Percentiles rank a stretch among this genome's conserved stretches.
Conservation (phyloP, 2,329 filamentous ascomycete species). For the Neonectria punicea region DNA sequence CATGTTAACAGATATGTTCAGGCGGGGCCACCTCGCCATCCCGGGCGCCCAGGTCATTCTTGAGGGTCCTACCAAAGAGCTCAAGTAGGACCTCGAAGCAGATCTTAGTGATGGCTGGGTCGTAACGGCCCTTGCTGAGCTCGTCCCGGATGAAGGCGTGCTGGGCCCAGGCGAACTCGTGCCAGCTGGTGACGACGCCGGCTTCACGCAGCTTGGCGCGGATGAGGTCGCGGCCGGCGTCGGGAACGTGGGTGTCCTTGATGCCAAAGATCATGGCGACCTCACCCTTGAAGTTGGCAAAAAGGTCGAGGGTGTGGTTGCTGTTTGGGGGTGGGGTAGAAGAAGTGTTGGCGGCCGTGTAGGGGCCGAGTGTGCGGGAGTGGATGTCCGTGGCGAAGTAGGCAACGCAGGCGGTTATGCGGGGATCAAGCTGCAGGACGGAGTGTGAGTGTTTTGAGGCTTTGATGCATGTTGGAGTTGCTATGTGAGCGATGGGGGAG, state of each 20-base stretch:
- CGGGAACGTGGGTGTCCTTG: constrained; percentile 89
- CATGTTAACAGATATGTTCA: constrained; percentile 75
- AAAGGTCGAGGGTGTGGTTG: constrained; percentile 63
- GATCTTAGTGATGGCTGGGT: constrained; percentile 84
- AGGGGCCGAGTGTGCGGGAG: constrained; percentile 76
- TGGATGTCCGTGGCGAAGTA: constrained; percentile 97
- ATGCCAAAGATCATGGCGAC: constrained; percentile 92
- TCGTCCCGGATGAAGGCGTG: constrained; percentile 96
- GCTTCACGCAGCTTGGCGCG: constrained; percentile 82
- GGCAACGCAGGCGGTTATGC: constrained; percentile 80
- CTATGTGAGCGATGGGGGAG: not conserved
- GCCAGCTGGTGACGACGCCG: constrained; percentile 80
- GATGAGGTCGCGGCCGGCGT: constrained; percentile 84
- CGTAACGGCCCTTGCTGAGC: constrained; percentile 91
- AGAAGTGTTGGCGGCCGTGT: constrained; percentile 60
- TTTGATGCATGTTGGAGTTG: not conserved
- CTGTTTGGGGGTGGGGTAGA: constrained; percentile 50
- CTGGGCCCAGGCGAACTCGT: constrained; percentile 93
- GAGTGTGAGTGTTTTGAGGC: not conserved
- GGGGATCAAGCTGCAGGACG: constrained; percentile 70
- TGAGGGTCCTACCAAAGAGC: constrained; percentile 81
- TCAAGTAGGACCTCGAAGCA: constrained; percentile 94
- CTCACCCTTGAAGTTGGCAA: constrained; percentile 81
- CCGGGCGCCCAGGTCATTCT: constrained; percentile 78
- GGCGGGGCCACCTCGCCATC: constrained; percentile 70